These are phyloP conservation scores for Camelina neglecta DNA, from an alignment of 345 rosid genomes.

Conservation along the genomic window DNA sequence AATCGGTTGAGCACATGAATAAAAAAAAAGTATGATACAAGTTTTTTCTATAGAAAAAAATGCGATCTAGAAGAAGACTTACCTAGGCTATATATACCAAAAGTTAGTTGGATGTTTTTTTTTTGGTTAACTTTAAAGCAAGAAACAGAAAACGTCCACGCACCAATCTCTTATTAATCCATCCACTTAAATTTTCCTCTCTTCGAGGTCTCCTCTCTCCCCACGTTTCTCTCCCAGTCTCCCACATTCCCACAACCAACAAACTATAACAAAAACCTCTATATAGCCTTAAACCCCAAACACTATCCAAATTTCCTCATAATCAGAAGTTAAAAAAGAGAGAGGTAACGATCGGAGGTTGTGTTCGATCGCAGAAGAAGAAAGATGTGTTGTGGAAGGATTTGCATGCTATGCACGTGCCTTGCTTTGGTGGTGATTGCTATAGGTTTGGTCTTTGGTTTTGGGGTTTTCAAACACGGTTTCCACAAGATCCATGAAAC, in stretches of 20 bases:
- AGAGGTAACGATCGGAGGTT: not conserved
- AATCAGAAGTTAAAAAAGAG: not conserved
- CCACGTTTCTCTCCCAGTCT: slow-evolving; percentile 22
- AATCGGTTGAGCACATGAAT: too few species aligned
- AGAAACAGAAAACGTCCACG: slow-evolving; percentile 14
- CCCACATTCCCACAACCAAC: slow-evolving; percentile 15
- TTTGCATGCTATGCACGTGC: slow-evolving; percentile 39
- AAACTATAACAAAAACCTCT: not conserved
- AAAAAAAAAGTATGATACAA: too few species aligned
- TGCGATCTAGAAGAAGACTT: not conserved
- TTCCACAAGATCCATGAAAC: slow-evolving; percentile 13
- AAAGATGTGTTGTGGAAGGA: slow-evolving; percentile 37
- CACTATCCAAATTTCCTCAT: not conserved
- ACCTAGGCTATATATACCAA: too few species aligned
- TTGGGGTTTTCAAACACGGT: slow-evolving; percentile 24
- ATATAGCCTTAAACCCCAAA: not conserved
- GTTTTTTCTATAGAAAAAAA: too few species aligned
- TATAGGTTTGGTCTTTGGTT: slow-evolving; percentile 24
- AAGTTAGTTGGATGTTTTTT: not conserved
- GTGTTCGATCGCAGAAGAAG: not conserved
- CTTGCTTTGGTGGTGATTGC: slow-evolving; percentile 24
- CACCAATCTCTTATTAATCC: slow-evolving; percentile 6
- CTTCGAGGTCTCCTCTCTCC: not conserved
- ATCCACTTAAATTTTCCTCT: not conserved
- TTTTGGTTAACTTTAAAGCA: slow-evolving; percentile 8